Conservation (phyloP, 768 basidiomycete species). For the Podaxis pistillaris region DNA sequence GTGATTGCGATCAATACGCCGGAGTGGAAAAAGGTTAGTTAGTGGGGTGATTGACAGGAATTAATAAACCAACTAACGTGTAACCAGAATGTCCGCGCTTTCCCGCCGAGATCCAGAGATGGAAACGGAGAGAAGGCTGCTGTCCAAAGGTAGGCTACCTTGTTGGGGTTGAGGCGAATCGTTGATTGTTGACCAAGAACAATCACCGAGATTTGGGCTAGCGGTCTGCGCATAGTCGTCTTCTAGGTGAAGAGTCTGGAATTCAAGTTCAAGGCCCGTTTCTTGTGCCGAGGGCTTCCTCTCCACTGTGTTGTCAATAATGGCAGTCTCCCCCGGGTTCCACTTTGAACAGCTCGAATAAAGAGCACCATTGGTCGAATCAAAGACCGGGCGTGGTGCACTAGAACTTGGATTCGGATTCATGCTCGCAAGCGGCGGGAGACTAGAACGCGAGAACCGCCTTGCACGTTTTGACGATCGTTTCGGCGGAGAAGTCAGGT, state of each 20-base stretch:
- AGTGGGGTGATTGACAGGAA: not conserved
- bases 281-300: not conserved
- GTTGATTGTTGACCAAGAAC: not conserved
- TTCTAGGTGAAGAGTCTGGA: constrained; percentile 3
- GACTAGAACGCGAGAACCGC: not conserved
- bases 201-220: not conserved
- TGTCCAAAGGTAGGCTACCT: not conserved
- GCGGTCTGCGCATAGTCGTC: not conserved
- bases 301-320: not conserved
- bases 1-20: not conserved
- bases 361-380: not conserved
- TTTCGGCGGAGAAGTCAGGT: constrained; percentile 5
- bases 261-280: constrained; percentile 10
- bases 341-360: not conserved
- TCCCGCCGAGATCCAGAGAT: not conserved
- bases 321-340: not conserved
- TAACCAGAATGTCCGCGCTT: not conserved
- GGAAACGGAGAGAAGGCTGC: not conserved
- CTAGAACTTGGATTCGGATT: not conserved
- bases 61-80: constrained; percentile 1
- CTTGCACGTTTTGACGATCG: not conserved
- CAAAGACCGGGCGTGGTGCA: not conserved
- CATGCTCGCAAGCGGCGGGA: not conserved
- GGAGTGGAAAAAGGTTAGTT: not conserved
- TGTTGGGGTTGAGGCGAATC: not conserved